Evolutionary conservation across 345 rosid genomes (phyloP).

Genomic region (Hevea brasiliensis): DNA sequence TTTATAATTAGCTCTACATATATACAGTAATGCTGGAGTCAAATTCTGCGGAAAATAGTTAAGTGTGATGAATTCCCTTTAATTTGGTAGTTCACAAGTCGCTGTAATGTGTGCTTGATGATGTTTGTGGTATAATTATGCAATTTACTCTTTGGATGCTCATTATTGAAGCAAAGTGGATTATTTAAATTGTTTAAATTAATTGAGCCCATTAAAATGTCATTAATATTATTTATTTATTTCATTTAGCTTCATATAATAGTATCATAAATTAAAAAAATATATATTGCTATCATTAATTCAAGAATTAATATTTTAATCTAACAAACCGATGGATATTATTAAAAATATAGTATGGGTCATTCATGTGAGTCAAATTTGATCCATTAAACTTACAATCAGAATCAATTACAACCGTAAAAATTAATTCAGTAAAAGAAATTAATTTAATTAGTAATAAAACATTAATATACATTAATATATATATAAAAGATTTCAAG

Average conservation of each 20-base stretch:
- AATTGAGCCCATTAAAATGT: not conserved
- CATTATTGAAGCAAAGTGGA: conserved; percentile 35
- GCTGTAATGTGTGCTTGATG: conserved; percentile 33
- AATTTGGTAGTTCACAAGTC: conserved; percentile 46
- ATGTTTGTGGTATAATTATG: conserved; percentile 30
- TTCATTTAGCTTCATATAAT: not conserved
- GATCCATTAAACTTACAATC: no score
- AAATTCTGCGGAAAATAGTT: conserved; percentile 23
- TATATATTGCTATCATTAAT: no score
- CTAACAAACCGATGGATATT: no score
- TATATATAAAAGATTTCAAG: no score
- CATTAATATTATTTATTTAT: no score
- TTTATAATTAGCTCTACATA: not conserved
- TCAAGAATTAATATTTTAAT: no score
- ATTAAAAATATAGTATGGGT: no score
- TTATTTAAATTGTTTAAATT: conserved; percentile 9
- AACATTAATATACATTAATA: no score
- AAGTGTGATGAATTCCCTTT: conserved; percentile 15
- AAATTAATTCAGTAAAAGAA: no score
- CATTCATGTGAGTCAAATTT: no score
- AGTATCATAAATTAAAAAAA: not conserved
- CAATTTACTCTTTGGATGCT: conserved; percentile 19
- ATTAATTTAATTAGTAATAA: no score
- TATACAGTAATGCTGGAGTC: conserved; percentile 11
- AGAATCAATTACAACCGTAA: no score